A percentile compares a stretch with the other conserved stretches of the same genome.
phyloP scores from a whole-genome alignment of 371 early-diverging fungal genomes.

The Rhizopus stolonifer region DNA sequence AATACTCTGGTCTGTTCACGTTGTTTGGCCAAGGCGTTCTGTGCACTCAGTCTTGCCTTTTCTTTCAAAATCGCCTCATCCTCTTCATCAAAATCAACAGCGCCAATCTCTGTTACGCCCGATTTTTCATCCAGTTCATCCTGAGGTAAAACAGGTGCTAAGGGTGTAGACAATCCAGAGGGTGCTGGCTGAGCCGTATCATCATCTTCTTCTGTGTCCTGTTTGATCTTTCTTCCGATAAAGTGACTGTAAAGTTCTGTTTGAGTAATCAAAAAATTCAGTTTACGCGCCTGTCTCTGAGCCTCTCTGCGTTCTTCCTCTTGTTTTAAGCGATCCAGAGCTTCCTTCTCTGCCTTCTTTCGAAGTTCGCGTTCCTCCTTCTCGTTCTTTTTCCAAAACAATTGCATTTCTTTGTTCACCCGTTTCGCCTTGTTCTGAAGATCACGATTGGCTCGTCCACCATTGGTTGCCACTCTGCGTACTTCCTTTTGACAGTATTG shows the following conservation, averaged over 20 bases:
- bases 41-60: constrained; percentile 75
- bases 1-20: constrained; percentile 70
- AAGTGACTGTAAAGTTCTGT: constrained; percentile 98
- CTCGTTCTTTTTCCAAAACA: constrained; percentile 91
- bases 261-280: constrained; percentile 95
- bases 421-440: constrained; percentile 45
- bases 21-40: constrained; percentile 77
- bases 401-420: constrained; percentile 61
- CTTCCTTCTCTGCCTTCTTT: constrained; percentile 90
- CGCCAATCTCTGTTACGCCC: constrained; percentile 40
- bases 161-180: constrained; percentile 24
- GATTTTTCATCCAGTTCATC: constrained; percentile 21
- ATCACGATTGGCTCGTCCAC: constrained; percentile 45
- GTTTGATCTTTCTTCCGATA: constrained; percentile 79
- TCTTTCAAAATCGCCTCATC: constrained; percentile 71
- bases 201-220: constrained; percentile 42
- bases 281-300: constrained; percentile 89
- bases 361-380: constrained; percentile 88
- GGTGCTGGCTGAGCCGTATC: constrained; percentile 41
- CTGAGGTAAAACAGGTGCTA: constrained; percentile 4
- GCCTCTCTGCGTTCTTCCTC: constrained; percentile 93
- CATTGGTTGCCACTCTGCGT: constrained; percentile 48
- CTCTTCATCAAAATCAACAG: constrained; percentile 80
- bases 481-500: constrained; percentile 61
- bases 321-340: constrained; percentile 73